Evolutionary conservation across 2,329 filamentous ascomycete genomes (phyloP).

Genomic region (Penicillium sp.): DNA sequence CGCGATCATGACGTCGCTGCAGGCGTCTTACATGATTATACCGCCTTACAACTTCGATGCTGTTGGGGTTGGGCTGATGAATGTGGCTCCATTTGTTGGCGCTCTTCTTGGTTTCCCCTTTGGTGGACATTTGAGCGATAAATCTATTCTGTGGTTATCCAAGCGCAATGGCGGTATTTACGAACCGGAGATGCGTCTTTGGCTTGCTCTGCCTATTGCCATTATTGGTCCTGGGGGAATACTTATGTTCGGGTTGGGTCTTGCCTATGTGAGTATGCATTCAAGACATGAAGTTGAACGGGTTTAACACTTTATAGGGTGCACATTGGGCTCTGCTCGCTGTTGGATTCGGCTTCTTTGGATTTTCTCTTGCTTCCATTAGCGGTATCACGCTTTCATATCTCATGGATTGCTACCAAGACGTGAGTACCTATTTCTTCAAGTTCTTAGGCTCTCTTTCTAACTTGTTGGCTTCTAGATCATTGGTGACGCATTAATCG

Average conservation of each 20-base stretch:
- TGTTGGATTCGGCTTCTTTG: conserved; percentile 20
- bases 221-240: conserved; percentile 28
- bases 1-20: conserved; percentile 33
- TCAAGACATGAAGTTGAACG: fast-evolving
- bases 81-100: conserved; percentile 36
- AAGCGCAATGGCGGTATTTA: conserved; percentile 35
- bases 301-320: conserved; percentile 9
- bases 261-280: conserved; percentile 19
- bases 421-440: conserved; percentile 13
- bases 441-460: not conserved
- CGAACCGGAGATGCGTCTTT: conserved; percentile 41
- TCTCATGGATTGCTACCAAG: conserved; percentile 26
- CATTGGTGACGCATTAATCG: conserved; percentile 41
- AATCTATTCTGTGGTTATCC: conserved; percentile 32
- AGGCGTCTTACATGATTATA: conserved; percentile 30
- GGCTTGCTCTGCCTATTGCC: conserved; percentile 22
- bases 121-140: conserved; percentile 33
- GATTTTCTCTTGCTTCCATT: conserved; percentile 14
- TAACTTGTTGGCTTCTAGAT: conserved; percentile 27
- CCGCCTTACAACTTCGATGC: conserved; percentile 37
- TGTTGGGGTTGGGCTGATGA: conserved; percentile 33
- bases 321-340: conserved; percentile 25
- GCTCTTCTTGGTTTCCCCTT: conserved; percentile 29
- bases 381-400: conserved; percentile 23
- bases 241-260: conserved; percentile 34